These are phyloP conservation scores for Emmonsiellopsis sp. DNA, from an alignment of 2,329 filamentous ascomycete genomes.

Conservation along the genomic window DNA sequence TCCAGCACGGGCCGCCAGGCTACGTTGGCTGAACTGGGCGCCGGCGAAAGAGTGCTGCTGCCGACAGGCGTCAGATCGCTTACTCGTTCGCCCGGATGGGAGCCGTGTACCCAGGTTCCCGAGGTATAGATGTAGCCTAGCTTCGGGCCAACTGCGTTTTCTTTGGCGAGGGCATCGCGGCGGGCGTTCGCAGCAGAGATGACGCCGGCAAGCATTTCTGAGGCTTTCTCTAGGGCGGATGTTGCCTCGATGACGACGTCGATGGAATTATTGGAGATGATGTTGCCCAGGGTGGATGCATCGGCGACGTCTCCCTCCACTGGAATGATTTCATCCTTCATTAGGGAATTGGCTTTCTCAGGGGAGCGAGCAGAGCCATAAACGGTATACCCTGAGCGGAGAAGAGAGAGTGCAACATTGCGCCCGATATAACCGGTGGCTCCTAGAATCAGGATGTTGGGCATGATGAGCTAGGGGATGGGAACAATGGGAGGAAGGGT, in stretches of 20 bases:
- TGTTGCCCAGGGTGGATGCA: too few species aligned
- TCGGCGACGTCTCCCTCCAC: too few species aligned
- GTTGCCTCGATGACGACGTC: conserved; percentile 28
- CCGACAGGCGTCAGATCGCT: conserved; percentile 24
- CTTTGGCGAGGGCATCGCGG: conserved; percentile 12
- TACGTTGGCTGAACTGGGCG: conserved; percentile 17
- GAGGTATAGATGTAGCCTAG: conserved; percentile 31
- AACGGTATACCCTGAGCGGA: conserved; percentile 25
- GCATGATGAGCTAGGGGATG: conserved; percentile 13
- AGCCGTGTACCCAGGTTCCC: conserved; percentile 32
- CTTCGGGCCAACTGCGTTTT: conserved; percentile 20
- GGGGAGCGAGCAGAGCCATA: conserved; percentile 27
- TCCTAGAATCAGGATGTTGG: conserved; percentile 24
- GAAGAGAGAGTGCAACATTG: conserved; percentile 13
- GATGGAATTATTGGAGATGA: conserved; percentile 8
- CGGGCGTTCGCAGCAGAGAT: conserved; percentile 14
- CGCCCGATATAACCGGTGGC: conserved; percentile 26
- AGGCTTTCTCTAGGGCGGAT: conserved; percentile 16
- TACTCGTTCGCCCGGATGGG: conserved; percentile 13
- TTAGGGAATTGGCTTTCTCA: conserved; percentile 23
- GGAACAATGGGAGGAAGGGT: too few species aligned
- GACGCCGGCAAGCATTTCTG: conserved; percentile 16
- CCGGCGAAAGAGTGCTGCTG: background rate
- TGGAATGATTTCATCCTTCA: conserved; percentile 20
- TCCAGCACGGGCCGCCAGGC: conserved; percentile 26